Evolutionary conservation across 305 asterid species (phyloP), one percentile per base, ranked within the genome.

Genomic region (Coffea humblotiana): DNA sequence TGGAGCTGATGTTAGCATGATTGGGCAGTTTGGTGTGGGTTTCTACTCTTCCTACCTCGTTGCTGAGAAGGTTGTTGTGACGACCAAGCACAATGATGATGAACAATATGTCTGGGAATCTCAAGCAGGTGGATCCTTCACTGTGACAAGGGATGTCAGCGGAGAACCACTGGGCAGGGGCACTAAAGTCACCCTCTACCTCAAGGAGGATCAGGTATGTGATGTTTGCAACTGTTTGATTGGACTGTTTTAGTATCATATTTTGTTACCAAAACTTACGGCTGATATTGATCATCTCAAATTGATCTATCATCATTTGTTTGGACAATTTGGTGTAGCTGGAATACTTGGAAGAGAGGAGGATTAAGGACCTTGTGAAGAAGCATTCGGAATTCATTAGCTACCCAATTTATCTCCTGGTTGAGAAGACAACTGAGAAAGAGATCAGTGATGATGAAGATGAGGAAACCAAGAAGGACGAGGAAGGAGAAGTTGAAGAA

Each of bases 1-100:
- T 27, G 90, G 90, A 5, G 88, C 88, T 69, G 88, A 87, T 79
- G 88, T 87, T 6, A 87, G 88, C 56, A 87, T 87, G 90, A 87
- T 87, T 58, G 90, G 90, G 2, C 90, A 87, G 72, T 86, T 86
- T 65, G 84, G 89, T 51, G 88, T 86, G 48, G 89, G 89, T 49
- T 86, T 86, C 73, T 87, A 87, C 80, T 81, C 90, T 0, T 68
- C 86, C n/a, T 87, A 80, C 58, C 73, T 87, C 37, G 88, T 84
- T 16, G 87, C 88, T 5, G 89, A 86, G 81, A 86, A 84, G 72
- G 87, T 86, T 0, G 45, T 86, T 16, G 87, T 86, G 23, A 84
- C 87, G 12, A 82, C 86, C 15, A 86, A 84, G 84, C 87, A 86
- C 74, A 86, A 83, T 60, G 89, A 86, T 60, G 87, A 83, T 12